Evolutionary conservation across 345 rosid species (phyloP), one percentile per base, ranked within the genome.

Genomic region (Erucastrum elatum): DNA sequence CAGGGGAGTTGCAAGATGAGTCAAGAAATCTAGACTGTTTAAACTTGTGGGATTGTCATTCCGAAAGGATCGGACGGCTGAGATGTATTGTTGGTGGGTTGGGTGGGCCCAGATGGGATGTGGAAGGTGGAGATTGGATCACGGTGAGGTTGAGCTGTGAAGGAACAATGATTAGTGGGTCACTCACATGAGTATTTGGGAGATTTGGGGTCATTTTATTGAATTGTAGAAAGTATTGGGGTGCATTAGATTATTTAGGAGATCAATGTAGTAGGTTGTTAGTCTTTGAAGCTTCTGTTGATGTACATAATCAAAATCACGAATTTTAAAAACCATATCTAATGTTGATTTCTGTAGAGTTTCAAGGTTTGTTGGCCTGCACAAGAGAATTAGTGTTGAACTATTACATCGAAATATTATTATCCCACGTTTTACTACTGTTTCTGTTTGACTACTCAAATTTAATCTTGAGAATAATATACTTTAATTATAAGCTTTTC

Each of bases 21-120:
- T 44, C 77, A 16, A 80, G 75, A 56, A 76, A 80, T 77, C 72
- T 16, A 39, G 64, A 51, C 77, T 79, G 55, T 67, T 12, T 68
- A 76, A 39, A 46, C 1, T 26, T 30, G 34, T 56, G n/a, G 27
- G 68, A 31, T 30, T 75, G 77, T 13, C 74, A 70, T 11, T 51
- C 35, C 7, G 88, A 83, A 61, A 89, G 89, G 76, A 88, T 93
- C 82, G 72, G 81, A 80, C 82, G 82, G 86, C 37, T 91, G 84
- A 70, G 72, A 27, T 62, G 9, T 66, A 21, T 21, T 21, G 68
- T 65, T 61, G 44, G 44, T 63, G 85, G 46, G 39, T 37, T 75
- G 13, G 80, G 64, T 66, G 85, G 74, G 44, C 75, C 89, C 73
- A 78, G 62, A 30, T 89, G 91, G 90, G 80, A 44, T 64, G 39